phyloP scores from a whole-genome alignment of 78 protist genomes.

The Cavenderia fasciculata region DNA sequence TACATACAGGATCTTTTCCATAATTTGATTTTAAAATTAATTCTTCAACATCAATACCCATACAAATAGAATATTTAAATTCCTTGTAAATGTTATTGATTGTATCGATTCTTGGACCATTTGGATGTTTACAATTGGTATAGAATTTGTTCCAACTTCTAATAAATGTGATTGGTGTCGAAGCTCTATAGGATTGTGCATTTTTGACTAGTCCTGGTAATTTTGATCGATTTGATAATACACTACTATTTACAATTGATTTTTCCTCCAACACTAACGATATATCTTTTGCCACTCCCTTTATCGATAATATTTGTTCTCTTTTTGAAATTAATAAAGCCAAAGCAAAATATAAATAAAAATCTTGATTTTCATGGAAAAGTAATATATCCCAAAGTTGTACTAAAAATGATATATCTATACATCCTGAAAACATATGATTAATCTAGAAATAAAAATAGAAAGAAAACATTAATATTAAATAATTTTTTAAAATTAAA shows the following conservation, averaged over 20 bases:
- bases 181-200: constrained; percentile 16
- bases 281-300: constrained; percentile 32
- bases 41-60: constrained; percentile 70
- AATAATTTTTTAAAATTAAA: not conserved
- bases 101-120: constrained; percentile 28
- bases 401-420: constrained; percentile 28
- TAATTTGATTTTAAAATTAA: constrained; percentile 48
- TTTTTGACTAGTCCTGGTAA: constrained; percentile 52
- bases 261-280: constrained; percentile 26
- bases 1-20: constrained; percentile 47
- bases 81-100: constrained; percentile 43
- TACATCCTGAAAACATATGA: constrained; percentile 74
- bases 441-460: constrained; percentile 23
- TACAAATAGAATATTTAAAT: constrained; percentile 52
- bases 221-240: constrained; percentile 31
- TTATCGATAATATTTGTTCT: constrained; percentile 30
- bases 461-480: not conserved
- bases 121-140: constrained; percentile 53
- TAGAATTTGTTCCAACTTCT: constrained; percentile 54
- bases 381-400: constrained; percentile 60
- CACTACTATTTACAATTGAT: constrained; percentile 18
- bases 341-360: constrained; percentile 56
- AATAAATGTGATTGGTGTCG: constrained; percentile 56
- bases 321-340: constrained; percentile 42
- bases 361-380: constrained; percentile 52